Base-by-base conservation (phyloP, 75 land plant genomes). In the Picea glauca region DNA sequence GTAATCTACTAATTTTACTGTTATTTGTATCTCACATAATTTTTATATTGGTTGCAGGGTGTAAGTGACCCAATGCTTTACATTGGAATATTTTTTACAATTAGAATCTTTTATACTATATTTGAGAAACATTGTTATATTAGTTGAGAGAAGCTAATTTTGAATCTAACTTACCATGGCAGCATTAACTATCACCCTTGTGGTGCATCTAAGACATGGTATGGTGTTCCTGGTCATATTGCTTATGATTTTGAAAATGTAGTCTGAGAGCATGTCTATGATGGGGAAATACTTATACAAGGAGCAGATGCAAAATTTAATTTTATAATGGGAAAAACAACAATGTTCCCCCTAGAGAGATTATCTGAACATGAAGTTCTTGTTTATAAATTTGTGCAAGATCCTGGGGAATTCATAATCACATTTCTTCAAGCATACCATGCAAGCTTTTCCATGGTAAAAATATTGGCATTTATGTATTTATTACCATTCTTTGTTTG, bases 181-280 rank as follows among this genome's bases (percentile, higher is more conserved):
- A 95, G 95, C 78, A 89, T 95, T 20, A 95, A 95, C 62, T 95
- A 95, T 88, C 98, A 92, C 83, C 98, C 92, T 56, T 95, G 93
- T 91, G 98, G 98, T 58, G 95, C 95, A 46, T 85, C 95, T 76
- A 95, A 95, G 78, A 95, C 95, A 12, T 95, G 98, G 98, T 95
- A 95, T 85, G 98, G 98, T 17, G 88, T 95, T 70, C 98, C 95
- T 50, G 98, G 98, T 30, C 86, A 86, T 81, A 89, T 91, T 43
- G 98, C 98, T 59, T 64, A 85, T 62, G 86, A 76, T 18, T 92
- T 92, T 91, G 98, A 95, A 78, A 84, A 88, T 43, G 91, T 88
- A 23, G 98, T 92, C 7, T 75, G 74, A 66, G 82, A 87, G 15
- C 84, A 89, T 85, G 93, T 95, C 8, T 95, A 95, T 78, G 84